Conservation (phyloP, 2,329 filamentous ascomycete genomes). For the Lasiodiplodia sp. region DNA sequence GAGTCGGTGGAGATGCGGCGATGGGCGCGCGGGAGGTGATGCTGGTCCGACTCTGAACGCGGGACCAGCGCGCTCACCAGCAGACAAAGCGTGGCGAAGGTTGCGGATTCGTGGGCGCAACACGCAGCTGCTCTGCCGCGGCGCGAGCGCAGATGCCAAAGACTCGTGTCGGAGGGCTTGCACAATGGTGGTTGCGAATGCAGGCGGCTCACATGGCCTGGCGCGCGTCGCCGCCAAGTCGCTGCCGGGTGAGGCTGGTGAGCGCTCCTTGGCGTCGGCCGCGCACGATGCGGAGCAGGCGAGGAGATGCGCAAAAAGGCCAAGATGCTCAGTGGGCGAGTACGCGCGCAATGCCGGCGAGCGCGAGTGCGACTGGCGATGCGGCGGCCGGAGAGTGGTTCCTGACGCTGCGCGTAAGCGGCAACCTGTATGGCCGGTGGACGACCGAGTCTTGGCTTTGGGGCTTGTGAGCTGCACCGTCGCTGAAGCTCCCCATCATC, state of each 20-base stretch:
- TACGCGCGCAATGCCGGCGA: not conserved
- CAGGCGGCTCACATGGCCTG: constrained; percentile 17
- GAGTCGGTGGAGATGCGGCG: constrained; percentile 24
- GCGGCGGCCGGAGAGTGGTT: constrained; percentile 10
- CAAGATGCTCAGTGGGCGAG: not conserved
- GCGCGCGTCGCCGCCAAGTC: constrained; percentile 13
- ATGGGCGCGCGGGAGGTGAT: constrained; percentile 8
- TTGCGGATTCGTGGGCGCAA: constrained; percentile 1
- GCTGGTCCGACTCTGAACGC: not conserved
- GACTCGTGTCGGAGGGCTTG: constrained; percentile 7
- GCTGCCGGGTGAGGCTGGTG: constrained; percentile 6
- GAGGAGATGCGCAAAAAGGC: not conserved
- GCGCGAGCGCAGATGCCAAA: not conserved
- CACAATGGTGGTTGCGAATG: not conserved
- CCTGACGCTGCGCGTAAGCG: constrained; percentile 13
- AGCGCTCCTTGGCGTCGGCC: not conserved
- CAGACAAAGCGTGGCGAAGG: constrained; percentile 7
- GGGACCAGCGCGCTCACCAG: constrained; percentile 13
- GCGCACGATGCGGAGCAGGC: not conserved
- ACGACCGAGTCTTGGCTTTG: constrained; percentile 19
- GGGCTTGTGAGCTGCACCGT: constrained; percentile 19
- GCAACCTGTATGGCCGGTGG: constrained; percentile 16
- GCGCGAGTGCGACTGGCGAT: not conserved
- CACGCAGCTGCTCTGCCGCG: constrained; percentile 10
- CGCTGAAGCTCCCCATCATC: constrained; percentile 29